Conservation (phyloP, 352 stramenopile species). For the Elongisporangium undulatum region DNA sequence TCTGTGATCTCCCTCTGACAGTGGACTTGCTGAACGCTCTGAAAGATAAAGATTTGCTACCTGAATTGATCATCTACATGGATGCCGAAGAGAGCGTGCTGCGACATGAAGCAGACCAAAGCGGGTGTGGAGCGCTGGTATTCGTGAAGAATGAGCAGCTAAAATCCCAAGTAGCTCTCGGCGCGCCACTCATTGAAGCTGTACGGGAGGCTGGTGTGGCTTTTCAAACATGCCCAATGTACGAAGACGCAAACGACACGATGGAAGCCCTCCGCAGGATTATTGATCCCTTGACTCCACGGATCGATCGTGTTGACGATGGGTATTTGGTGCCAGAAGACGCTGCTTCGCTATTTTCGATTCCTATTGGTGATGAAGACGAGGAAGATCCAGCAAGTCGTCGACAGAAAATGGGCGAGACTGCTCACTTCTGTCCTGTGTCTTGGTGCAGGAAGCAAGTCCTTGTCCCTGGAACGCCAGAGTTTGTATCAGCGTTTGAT, state of each 20-base stretch:
- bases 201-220: neutral
- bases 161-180: neutral
- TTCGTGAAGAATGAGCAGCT: slow-evolving; percentile 23
- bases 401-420: slow-evolving; percentile 31
- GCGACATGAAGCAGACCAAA: slow-evolving; percentile 10
- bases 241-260: slow-evolving; percentile 16
- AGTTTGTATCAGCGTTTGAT: slow-evolving; percentile 32
- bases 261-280: slow-evolving; percentile 22
- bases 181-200: neutral
- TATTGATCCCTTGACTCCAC: slow-evolving; percentile 35
- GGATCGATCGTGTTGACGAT: slow-evolving; percentile 35
- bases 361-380: slow-evolving; percentile 11
- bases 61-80: slow-evolving; percentile 44
- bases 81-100: slow-evolving; percentile 18
- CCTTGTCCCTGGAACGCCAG: slow-evolving; percentile 35
- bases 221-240: slow-evolving; percentile 7
- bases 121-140: slow-evolving; percentile 6
- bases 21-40: slow-evolving; percentile 27
- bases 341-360: slow-evolving; percentile 20
- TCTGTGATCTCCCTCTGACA: slow-evolving; percentile 43
- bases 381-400: slow-evolving; percentile 5
- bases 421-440: slow-evolving; percentile 55
- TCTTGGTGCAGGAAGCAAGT: slow-evolving; percentile 34
- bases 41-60: slow-evolving; percentile 35
- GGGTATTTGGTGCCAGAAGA: slow-evolving; percentile 27